phyloP scores from a whole-genome alignment of 768 basidiomycete genomes.

The Tylopilus cervinicoccineus region DNA sequence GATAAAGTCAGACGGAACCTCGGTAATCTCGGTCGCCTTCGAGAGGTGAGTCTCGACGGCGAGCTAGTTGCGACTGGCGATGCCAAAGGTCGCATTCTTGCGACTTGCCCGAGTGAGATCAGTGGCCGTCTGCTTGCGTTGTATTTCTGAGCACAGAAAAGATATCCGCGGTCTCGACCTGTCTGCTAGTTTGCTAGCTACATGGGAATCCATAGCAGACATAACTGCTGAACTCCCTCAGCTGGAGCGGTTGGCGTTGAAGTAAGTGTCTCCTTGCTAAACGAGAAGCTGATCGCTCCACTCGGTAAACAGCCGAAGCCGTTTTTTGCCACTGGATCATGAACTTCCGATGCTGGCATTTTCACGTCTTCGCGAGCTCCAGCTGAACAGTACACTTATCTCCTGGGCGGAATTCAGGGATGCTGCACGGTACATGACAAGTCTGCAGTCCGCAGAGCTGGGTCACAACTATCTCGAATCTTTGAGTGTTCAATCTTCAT shows the following conservation, averaged over 20 bases:
- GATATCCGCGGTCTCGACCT: slow-evolving; percentile 80
- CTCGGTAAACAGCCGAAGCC: slow-evolving; percentile 54
- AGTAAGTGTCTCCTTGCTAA: slow-evolving; percentile 51
- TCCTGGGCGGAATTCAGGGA: slow-evolving; percentile 64
- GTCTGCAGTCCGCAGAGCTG: slow-evolving; percentile 54
- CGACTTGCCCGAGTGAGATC: slow-evolving; percentile 65
- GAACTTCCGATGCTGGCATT: slow-evolving; percentile 41
- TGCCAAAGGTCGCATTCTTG: slow-evolving; percentile 45
- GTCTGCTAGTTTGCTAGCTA: slow-evolving; percentile 66
- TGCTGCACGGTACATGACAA: slow-evolving; percentile 51
- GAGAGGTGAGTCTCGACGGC: slow-evolving; percentile 77
- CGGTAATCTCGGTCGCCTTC: slow-evolving; percentile 58
- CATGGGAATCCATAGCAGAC: slow-evolving; percentile 64
- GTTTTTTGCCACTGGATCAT: slow-evolving; percentile 45
- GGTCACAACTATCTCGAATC: slow-evolving; percentile 60
- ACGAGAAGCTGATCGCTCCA: slow-evolving; percentile 14
- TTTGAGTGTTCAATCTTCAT: slow-evolving; percentile 22
- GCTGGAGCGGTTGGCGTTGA: slow-evolving; percentile 67
- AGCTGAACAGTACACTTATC: slow-evolving; percentile 69
- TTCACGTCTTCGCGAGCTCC: slow-evolving; percentile 54
- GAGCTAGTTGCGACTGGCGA: slow-evolving; percentile 55
- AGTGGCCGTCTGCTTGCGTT: slow-evolving; percentile 5
- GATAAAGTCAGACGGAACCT: slow-evolving; percentile 75
- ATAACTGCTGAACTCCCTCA: slow-evolving; percentile 60
- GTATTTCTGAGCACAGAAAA: slow-evolving; percentile 30